Evolutionary conservation across 306 rosid species (phyloP), one percentile per base, ranked within the genome.

Genomic region (Medicago ruthenica): DNA sequence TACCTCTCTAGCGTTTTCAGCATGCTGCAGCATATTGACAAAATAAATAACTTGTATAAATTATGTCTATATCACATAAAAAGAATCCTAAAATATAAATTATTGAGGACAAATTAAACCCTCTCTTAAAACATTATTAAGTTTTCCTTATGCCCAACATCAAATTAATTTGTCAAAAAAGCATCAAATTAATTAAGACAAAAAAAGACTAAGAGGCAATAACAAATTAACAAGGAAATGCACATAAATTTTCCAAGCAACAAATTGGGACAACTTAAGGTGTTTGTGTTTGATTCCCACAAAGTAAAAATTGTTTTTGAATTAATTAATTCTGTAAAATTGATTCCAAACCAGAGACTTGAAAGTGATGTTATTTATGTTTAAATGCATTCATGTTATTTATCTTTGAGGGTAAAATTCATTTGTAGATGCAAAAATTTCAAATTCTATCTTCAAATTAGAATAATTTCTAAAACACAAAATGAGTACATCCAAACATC

Each of bases 1-100:
- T 96, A 96, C 89, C 93, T 90, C 84, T 96, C 99, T n/a, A 96
- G 91, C n/a, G 99, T 89, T 87, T 90, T 92, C 80, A 92, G 96
- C 99, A 90, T 92, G 96, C 99, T 96, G 87, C 71, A 73, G 76
- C 64, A 77, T 16, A 18, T 41, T 76, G 1, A 37, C 24, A 66
- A 40, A 44, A 63, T 7, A 77, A 42, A 40, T 24, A 16, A 8
- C 13, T 66, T 40, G 31, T 16, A 18, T 40, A 55, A 55, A 55
- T 20, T 55, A 55, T 7, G 20, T 55, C 14, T 13, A 47, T 13
- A 18, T 18, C 13, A 55, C 15, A 20, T 20, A 9, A 18, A 55
- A 20, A 55, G 4, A 9, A 36, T 17, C 4, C 9, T 17, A 63
- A 58, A 61, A 22, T 65, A 42, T 6, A 34, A 31, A 60, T 65